Conservation (phyloP, 305 asterid genomes). For the Fraxinus sp. region DNA sequence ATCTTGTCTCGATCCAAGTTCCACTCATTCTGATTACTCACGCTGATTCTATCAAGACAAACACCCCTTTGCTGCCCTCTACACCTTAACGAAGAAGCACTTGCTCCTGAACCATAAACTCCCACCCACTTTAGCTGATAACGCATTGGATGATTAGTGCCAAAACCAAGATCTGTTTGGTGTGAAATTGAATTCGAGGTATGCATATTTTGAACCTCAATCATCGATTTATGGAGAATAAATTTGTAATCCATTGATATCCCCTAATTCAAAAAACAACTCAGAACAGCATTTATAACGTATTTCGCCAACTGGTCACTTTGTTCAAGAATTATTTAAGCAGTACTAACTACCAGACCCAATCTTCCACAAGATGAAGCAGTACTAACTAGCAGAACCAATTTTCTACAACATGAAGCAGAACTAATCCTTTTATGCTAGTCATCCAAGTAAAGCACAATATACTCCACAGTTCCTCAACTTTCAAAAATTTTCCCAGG, state of each 20-base stretch:
- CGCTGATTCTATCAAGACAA: slow-evolving; percentile 36
- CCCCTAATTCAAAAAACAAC: slow-evolving; percentile 19
- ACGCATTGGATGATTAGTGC: slow-evolving; percentile 22
- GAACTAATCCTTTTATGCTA: background rate
- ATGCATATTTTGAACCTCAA: slow-evolving; percentile 40
- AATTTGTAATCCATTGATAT: slow-evolving; percentile 42
- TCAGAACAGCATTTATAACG: background rate
- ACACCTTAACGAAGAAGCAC: slow-evolving; percentile 29
- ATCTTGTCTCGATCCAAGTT: slow-evolving; percentile 26
- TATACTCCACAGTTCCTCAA: background rate
- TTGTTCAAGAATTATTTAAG: slow-evolving; percentile 1
- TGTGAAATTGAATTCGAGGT: slow-evolving; percentile 25
- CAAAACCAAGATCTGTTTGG: slow-evolving; percentile 37
- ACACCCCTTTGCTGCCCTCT: slow-evolving; percentile 40
- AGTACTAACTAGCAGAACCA: background rate
- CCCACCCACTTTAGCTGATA: slow-evolving; percentile 21
- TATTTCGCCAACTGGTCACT: slow-evolving; percentile 16
- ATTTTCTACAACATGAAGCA: background rate
- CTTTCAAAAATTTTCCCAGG: background rate
- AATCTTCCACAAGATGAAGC: background rate
- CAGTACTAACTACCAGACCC: background rate
- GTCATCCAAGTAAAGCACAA: background rate
- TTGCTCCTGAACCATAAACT: slow-evolving; percentile 31
- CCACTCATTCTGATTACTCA: slow-evolving; percentile 33
- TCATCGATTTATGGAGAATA: slow-evolving; percentile 40